Conservation (phyloP, 495 filamentous ascomycete species). For the Cercophora newfieldiana region DNA sequence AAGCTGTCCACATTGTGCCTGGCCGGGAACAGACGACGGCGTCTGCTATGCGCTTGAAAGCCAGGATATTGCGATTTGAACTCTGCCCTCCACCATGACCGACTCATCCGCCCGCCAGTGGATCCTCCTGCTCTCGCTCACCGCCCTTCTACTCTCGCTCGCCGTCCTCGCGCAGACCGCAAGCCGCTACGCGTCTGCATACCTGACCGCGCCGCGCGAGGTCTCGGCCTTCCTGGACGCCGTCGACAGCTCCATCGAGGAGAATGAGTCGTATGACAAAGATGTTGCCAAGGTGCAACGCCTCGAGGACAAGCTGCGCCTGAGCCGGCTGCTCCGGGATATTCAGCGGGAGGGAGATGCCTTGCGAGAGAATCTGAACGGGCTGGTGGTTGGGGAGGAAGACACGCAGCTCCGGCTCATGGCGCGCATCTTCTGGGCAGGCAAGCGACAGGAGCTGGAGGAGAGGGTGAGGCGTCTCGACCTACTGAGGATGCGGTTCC, state of each 20-base stretch:
- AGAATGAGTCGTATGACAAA: constrained; percentile 56
- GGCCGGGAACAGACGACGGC: neutral
- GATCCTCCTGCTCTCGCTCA: constrained; percentile 47
- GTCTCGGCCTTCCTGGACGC: constrained; percentile 51
- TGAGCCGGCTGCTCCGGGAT: constrained; percentile 51
- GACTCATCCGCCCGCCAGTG: constrained; percentile 43
- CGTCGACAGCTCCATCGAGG: constrained; percentile 49
- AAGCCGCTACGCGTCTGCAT: constrained; percentile 46
- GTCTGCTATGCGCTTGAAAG: constrained; percentile 12
- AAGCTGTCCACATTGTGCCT: constrained; percentile 5
- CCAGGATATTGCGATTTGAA: constrained; percentile 2
- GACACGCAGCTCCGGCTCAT: constrained; percentile 45
- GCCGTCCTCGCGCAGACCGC: constrained; percentile 44
- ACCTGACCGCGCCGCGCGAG: constrained; percentile 50
- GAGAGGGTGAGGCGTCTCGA: constrained; percentile 59
- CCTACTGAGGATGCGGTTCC: constrained; percentile 57
- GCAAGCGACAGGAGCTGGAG: constrained; percentile 45
- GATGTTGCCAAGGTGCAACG: constrained; percentile 50
- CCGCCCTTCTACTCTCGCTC: constrained; percentile 49
- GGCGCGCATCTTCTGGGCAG: constrained; percentile 51
- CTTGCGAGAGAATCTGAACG: constrained; percentile 49
- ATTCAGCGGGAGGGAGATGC: constrained; percentile 59
- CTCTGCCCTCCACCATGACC: constrained; percentile 33
- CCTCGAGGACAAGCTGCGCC: constrained; percentile 53
- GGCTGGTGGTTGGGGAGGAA: constrained; percentile 45